Evolutionary conservation across 1,284 basidiomycete genomes (phyloP).

Genomic region (Fomitopsis betulina): DNA sequence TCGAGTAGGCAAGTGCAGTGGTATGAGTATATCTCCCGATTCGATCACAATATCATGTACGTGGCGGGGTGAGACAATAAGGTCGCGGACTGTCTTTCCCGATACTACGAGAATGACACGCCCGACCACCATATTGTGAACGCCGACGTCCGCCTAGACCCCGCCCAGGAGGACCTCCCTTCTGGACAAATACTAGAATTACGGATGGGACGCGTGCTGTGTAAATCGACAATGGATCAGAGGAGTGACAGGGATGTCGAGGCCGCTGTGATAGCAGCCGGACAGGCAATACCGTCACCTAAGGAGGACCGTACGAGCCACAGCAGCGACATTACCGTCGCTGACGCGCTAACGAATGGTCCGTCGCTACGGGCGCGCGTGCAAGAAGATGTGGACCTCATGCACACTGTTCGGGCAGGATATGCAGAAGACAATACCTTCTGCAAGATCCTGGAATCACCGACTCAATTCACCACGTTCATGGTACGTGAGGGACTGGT

Average conservation of each 20-base stretch:
- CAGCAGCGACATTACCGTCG: not conserved
- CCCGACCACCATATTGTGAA: not conserved
- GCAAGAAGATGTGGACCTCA: not conserved
- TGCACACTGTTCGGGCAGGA: not conserved
- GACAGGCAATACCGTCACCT: not conserved
- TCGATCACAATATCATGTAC: constrained; percentile 30
- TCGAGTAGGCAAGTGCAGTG: constrained; percentile 31
- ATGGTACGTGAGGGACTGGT: constrained; percentile 7
- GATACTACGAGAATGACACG: constrained; percentile 25
- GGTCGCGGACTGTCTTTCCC: constrained; percentile 32
- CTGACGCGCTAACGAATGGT: not conserved
- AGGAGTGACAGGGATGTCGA: no score
- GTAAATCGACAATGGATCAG: no score
- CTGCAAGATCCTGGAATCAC: not conserved
- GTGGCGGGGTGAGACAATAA: constrained; percentile 32
- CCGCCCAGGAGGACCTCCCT: no score
- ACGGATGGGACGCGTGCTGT: no score
- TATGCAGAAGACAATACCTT: not conserved
- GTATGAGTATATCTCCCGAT: constrained; percentile 34
- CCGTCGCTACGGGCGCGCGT: constrained; percentile 1
- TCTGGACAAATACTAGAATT: constrained; percentile 11
- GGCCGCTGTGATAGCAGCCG: not conserved
- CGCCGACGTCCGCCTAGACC: constrained; percentile 10
- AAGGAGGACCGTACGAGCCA: not conserved
- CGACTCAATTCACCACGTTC: no score